Evolutionary conservation across 2,329 filamentous ascomycete species (phyloP), one percentile per base, ranked within the genome.

Genomic region (Epichloe typhina): DNA sequence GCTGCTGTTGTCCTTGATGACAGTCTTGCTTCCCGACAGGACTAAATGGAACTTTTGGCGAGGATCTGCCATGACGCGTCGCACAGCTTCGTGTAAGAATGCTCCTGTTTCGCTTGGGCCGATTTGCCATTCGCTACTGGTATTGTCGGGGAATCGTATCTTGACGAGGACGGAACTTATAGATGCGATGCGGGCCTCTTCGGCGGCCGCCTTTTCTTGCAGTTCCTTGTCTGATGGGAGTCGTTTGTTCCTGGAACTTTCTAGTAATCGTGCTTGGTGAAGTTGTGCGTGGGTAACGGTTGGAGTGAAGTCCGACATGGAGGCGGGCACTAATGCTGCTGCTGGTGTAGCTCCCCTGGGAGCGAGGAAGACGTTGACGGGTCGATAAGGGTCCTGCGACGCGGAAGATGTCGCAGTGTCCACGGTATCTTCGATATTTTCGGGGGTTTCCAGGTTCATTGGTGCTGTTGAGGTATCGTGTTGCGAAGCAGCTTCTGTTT

Each of bases 141-240:
- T 86, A 58, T 90, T 86, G 63, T 97, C 90, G 0, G 91, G 91
- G 58, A 96, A 90, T 26, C 90, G 84, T 46, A 96, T 78, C 56
- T 86, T 88, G 55, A 97, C 75, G 31, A 80, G 76, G 35, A 95
- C 78, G 35, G 79, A 78, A 47, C 77, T 80, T 53, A 90, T 75
- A 5, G 77, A 75, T 5, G 82, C 76, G 1, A 89, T 70, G 55
- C 75, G 83, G 33, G 82, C 80, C 45, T 79, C 77, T 49, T 83
- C 80, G 21, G 79, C 82, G 5, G 78, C 73, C 36, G 81, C 82
- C 56, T 82, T 80, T 23, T 83, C 82, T 37, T 82, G 83, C 11
- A 94, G 72, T 63, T 97, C 91, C 36, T 79, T 80, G 66, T 97
- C 89, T 1, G 88, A 94, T 5, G 80, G 79, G 1, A 97, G 78